phyloP scores from a whole-genome alignment of 148 eudicot genomes.

The Salicornia ramosissima region DNA sequence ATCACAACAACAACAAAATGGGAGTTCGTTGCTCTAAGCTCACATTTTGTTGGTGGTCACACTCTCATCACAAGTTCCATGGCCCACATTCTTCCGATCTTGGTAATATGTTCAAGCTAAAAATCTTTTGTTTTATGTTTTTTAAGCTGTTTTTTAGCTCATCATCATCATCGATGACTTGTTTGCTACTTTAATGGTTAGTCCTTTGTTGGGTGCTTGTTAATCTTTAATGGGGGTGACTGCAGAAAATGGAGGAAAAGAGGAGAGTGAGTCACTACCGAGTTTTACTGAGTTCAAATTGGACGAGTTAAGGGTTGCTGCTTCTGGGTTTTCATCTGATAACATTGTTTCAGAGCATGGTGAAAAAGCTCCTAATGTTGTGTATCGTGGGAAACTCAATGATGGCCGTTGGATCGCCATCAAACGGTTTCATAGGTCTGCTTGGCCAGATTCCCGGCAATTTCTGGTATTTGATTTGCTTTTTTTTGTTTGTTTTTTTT shows the following conservation, averaged over 20 bases:
- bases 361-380: constrained; percentile 85
- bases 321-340: constrained; percentile 61
- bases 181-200: too few relatives aligned
- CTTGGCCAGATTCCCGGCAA: constrained; percentile 84
- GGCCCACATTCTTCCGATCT: constrained; percentile 47
- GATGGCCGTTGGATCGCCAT: constrained; percentile 68
- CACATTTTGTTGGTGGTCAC: constrained; percentile 49
- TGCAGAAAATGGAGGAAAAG: constrained; percentile 44
- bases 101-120: constrained; percentile 27
- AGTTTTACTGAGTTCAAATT: constrained; percentile 56
- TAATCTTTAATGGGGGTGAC: not conserved
- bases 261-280: constrained; percentile 47
- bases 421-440: constrained; percentile 78
- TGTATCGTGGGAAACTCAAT: constrained; percentile 56
- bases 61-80: constrained; percentile 43
- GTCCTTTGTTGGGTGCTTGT: not conserved
- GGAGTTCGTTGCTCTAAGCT: constrained; percentile 71
- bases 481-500: not conserved
- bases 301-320: constrained; percentile 59
- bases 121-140: not conserved
- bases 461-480: constrained; percentile 43
- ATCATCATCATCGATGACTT: not conserved
- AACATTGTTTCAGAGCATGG: constrained; percentile 86
- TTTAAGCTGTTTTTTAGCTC: not conserved
- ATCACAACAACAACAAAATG: constrained; percentile 25